These are phyloP conservation scores for Penicillium daleae DNA, from an alignment of 495 filamentous ascomycete species.

Conservation along the genomic window DNA sequence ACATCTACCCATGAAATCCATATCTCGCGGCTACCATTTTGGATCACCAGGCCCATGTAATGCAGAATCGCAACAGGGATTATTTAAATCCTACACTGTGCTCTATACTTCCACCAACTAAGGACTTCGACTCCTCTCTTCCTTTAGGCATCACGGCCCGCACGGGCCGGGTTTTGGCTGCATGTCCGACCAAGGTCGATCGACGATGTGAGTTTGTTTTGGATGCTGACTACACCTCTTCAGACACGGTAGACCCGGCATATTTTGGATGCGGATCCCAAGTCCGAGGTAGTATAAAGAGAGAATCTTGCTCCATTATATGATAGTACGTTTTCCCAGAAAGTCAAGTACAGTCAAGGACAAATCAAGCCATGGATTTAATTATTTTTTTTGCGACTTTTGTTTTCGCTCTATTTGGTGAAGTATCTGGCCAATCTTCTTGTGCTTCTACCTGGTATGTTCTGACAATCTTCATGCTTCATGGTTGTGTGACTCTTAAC, in stretches of 20 bases:
- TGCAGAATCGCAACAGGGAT: neutral
- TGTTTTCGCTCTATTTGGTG: neutral
- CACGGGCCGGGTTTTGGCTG: neutral
- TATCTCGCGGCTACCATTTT: neutral
- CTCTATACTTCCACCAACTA: neutral
- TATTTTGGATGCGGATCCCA: neutral
- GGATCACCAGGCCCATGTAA: neutral
- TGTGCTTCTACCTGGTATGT: slow-evolving; percentile 4
- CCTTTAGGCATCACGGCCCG: neutral
- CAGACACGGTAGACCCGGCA: neutral
- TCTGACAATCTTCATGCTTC: neutral
- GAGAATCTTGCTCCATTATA: neutral
- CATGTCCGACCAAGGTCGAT: neutral
- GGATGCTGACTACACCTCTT: neutral
- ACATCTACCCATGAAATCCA: neutral
- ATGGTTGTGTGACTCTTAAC: neutral
- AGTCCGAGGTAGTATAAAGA: neutral
- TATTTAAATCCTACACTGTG: no score
- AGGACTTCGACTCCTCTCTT: neutral
- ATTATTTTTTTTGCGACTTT: neutral
- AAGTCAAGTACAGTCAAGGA: neutral
- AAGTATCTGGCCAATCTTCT: neutral
- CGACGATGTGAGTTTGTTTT: neutral
- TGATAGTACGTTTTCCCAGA: neutral
- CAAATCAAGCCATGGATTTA: neutral